phyloP scores from a whole-genome alignment of 495 filamentous ascomycete genomes.

The Penicillium silybi region DNA sequence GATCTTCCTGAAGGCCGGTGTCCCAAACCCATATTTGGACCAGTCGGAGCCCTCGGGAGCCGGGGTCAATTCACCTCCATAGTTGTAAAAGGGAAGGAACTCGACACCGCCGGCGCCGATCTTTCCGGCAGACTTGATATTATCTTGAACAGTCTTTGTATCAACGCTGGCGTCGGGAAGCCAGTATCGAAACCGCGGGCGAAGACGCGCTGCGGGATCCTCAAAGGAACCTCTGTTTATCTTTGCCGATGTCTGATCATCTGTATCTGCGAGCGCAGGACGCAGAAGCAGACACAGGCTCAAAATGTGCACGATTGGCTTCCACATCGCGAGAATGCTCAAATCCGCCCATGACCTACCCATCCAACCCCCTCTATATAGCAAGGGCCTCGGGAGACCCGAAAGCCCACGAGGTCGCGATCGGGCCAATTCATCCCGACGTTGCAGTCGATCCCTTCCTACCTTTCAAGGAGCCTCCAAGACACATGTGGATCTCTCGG shows the following conservation, averaged over 20 bases:
- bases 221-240: slow-evolving; percentile 23
- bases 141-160: slow-evolving; percentile 18
- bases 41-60: slow-evolving; percentile 29
- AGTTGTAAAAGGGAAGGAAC: slow-evolving; percentile 39
- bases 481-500: neutral
- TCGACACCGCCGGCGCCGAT: slow-evolving; percentile 43
- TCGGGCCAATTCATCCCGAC: slow-evolving; percentile 3
- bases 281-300: slow-evolving; percentile 7
- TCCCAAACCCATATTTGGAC: slow-evolving; percentile 46
- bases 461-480: neutral
- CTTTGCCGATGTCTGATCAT: slow-evolving; percentile 14
- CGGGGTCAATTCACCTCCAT: slow-evolving; percentile 17
- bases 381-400: neutral
- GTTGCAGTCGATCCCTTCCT: neutral
- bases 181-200: slow-evolving; percentile 34
- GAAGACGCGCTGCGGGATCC: slow-evolving; percentile 15
- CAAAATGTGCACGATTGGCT: neutral
- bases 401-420: neutral
- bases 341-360: neutral
- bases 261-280: slow-evolving; percentile 5
- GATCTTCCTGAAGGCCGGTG: slow-evolving; percentile 34
- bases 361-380: neutral
- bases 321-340: slow-evolving; percentile 2
- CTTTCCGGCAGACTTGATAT: slow-evolving; percentile 31
- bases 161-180: slow-evolving; percentile 43